phyloP scores from a whole-genome alignment of 139 green algal genomes.

The Chlorella sorokiniana region DNA sequence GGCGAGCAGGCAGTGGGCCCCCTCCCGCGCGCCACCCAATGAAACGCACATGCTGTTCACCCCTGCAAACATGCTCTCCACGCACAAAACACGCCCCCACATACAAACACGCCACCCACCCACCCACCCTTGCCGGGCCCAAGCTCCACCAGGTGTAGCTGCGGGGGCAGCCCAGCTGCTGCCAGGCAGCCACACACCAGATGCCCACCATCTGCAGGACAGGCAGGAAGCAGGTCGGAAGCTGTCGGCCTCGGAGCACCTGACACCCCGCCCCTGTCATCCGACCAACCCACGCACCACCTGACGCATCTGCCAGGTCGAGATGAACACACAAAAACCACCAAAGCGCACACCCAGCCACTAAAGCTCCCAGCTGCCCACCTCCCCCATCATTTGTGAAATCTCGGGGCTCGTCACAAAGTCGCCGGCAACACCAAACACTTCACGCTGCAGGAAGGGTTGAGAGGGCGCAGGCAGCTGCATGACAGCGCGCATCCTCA shows the following conservation, averaged over 20 bases:
- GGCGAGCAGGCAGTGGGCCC: no score
- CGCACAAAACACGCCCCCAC: no score
- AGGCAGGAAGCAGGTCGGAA: not conserved
- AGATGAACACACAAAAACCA: not conserved
- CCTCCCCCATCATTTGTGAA: constrained; percentile 97
- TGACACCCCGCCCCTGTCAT: not conserved
- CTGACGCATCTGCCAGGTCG: not conserved
- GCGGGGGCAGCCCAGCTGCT: constrained; percentile 76
- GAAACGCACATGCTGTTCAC: no score
- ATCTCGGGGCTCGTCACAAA: constrained; percentile 98
- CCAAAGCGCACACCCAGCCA: not conserved
- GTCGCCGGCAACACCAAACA: constrained; percentile 90
- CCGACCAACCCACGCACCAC: not conserved
- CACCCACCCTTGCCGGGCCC: constrained; percentile 79
- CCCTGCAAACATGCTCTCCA: no score
- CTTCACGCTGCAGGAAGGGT: constrained; percentile 62
- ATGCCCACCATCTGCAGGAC: constrained; percentile 88
- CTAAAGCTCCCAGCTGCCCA: constrained; percentile 21
- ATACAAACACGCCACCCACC: not conserved
- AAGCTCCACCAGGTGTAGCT: constrained; percentile 90
- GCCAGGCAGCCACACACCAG: constrained; percentile 88
- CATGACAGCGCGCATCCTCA: no score
- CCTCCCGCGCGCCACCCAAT: no score
- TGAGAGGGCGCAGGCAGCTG: not conserved
- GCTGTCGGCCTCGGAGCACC: not conserved